These are phyloP conservation scores for Shiraia bambusicola DNA, from an alignment of 2,329 filamentous ascomycete species.

Conservation along the genomic window DNA sequence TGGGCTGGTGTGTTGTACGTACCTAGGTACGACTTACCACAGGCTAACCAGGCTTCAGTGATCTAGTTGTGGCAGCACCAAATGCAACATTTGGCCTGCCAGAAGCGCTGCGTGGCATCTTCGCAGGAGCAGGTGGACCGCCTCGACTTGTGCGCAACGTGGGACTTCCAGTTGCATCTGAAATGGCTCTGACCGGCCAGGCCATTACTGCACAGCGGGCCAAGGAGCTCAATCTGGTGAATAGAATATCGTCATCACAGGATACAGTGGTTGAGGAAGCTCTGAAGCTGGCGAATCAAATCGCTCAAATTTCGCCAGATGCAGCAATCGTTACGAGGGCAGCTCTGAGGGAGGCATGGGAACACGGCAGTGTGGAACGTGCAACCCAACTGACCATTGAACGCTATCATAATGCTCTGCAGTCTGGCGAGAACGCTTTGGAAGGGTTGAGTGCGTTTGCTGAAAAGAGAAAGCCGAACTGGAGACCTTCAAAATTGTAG, in stretches of 20 bases:
- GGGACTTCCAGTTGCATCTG: constrained; percentile 52
- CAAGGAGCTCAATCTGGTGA: constrained; percentile 46
- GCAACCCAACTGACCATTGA: constrained; percentile 48
- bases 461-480: constrained; percentile 53
- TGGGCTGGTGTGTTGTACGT: constrained; percentile 51
- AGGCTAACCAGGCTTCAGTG: constrained; percentile 38
- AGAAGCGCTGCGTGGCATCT: constrained; percentile 58
- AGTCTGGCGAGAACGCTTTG: constrained; percentile 51
- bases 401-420: constrained; percentile 45
- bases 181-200: constrained; percentile 54
- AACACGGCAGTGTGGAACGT: constrained; percentile 39
- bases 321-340: constrained; percentile 42
- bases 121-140: constrained; percentile 55
- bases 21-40: neutral
- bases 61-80: constrained; percentile 56
- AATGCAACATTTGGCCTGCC: constrained; percentile 56
- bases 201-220: constrained; percentile 50
- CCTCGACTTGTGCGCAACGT: constrained; percentile 53
- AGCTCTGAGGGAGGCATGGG: constrained; percentile 38
- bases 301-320: constrained; percentile 42
- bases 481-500: constrained; percentile 53
- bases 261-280: constrained; percentile 41
- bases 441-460: constrained; percentile 56
- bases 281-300: constrained; percentile 38
- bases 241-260: constrained; percentile 41